Evolutionary conservation across 495 filamentous ascomycete species (phyloP), one percentile per base, ranked within the genome.

Genomic region (Penicillium daleae): DNA sequence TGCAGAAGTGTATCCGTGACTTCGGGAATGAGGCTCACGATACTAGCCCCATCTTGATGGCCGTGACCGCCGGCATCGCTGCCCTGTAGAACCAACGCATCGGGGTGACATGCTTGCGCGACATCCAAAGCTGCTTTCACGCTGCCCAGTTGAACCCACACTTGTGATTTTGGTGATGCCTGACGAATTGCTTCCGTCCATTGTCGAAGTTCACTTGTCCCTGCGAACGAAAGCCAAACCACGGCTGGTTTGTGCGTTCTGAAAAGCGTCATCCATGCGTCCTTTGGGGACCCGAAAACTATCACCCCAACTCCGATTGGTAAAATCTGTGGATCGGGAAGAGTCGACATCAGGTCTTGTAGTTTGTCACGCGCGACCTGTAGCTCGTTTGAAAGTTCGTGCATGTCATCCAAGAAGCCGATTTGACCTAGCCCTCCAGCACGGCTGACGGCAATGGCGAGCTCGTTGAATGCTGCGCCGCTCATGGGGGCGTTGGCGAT

Each of bases 31-130:
- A 89, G 67, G 13, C 77, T 69, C 15, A 87, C 57, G 13, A 91
- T 65, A 4, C 87, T 82, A 0, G 87, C 87, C 1, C 82, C 83
- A 0, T 66, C 60, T 1, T 66, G 79, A 32, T 85, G 78, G n/a
- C 90, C 88, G 72, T 93, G 91, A 0, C 91, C 91, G 6, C 91
- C 90, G 0, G 90, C 88, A 69, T 93, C 90, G 10, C 74, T 67
- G 3, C 90, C 90, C 67, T 93, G 89, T 10, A 89, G 77, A 8
- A 92, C 88, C 1, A 93, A 63, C 7, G 87, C 87, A 67, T 92
- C 88, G 1, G 87, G 87, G 7, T 49, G 31, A 17, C 74, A 69
- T 5, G 58, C 61, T 22, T 66, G 65, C 6, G 69, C 76, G 1
- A 79, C 78, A 15, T 78, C 76, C 0, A 85, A 19, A 0, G 87